Evolutionary conservation across 192 early-diverging fungal species (phyloP).

Genomic region (Thamnidium elegans): DNA sequence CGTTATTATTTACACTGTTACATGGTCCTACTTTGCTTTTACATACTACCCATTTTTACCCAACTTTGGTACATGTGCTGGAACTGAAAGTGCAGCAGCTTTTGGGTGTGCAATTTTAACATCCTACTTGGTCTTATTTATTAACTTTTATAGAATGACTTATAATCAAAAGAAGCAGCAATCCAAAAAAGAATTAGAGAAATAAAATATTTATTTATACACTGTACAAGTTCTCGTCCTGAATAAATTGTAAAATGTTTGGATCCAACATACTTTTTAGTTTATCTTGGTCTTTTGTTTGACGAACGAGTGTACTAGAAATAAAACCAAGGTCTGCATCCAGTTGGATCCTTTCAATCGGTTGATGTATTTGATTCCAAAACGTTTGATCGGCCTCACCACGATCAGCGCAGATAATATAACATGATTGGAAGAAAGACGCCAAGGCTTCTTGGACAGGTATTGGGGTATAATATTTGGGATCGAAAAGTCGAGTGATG

Average conservation of each 20-base stretch:
- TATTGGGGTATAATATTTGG: slow-evolving; percentile 65
- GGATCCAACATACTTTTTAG: neutral
- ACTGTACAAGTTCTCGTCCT: slow-evolving; percentile 4
- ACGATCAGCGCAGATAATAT: slow-evolving; percentile 49
- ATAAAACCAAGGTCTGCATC: neutral
- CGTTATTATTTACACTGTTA: slow-evolving; percentile 75
- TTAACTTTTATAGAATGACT: slow-evolving; percentile 85
- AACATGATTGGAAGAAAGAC: slow-evolving; percentile 53
- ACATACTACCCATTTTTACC: slow-evolving; percentile 60
- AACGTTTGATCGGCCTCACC: slow-evolving; percentile 26
- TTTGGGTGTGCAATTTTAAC: slow-evolving; percentile 80
- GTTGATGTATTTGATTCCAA: slow-evolving; percentile 2
- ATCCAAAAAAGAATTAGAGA: neutral
- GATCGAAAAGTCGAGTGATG: slow-evolving; percentile 69
- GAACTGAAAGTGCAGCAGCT: slow-evolving; percentile 71
- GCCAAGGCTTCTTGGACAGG: slow-evolving; percentile 38
- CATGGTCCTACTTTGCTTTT: slow-evolving; percentile 77
- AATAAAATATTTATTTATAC: neutral
- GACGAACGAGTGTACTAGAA: slow-evolving; percentile 24
- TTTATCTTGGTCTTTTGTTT: neutral
- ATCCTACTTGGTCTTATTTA: slow-evolving; percentile 82
- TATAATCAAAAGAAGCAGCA: slow-evolving; percentile 62
- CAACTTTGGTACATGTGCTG: slow-evolving; percentile 66
- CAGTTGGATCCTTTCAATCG: slow-evolving; percentile 14
- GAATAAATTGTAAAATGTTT: slow-evolving; percentile 12